Base-by-base conservation (phyloP, 1,284 basidiomycete species). In the Coniferiporia weirii region DNA sequence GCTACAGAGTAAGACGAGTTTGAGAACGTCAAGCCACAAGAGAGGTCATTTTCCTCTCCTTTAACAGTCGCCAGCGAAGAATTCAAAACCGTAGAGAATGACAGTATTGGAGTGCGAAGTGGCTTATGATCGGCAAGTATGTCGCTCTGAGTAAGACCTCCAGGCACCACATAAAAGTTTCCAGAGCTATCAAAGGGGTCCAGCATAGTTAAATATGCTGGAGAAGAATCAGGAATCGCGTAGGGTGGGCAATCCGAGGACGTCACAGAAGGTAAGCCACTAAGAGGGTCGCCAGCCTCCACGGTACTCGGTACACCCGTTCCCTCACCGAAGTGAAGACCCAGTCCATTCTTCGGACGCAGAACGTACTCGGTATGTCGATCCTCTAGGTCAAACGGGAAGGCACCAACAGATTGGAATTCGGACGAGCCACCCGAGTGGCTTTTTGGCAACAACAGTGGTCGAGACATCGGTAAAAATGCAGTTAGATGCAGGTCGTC, bases 401-500 rank as follows among this genome's bases (percentile, higher is more conserved):
- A 20, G 48, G 27, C 5, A 10, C 22, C 20, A 36, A 43, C 51
- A 13, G 15, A 50, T 46, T 57, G 56, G 32, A 57, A 57, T 20
- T 57, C 56, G 10, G 48, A 46, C 19, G 56, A 35, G 47, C 56
- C 40, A 57, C 48, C 12, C 32, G 20, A 10, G 5, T 44, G 56
- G 44, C 45, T 59, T 15, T 45, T 19, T 15, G 46, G 46, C 17
- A 54, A 19, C 36, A 59, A 51, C 34, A 51, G 52, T 43, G 43
- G n/a, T 32, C 58, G 52, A 20, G 58, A 20, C 17, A 50, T 46
- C n/a, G 56, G 20, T n/a, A 57, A 27, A 36, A 56, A 47, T 36
- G 45, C 36, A n/a, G 45, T 38, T 9, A 48, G 20, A 13, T 38
- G 54, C 12, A 20, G 15, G 22, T 13, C 35, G 20, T 56, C 54